Percentiles rank a stretch among this genome's conserved stretches.
Conservation (phyloP, 2,329 filamentous ascomycete genomes). For the Sclerotinia nivalis region DNA sequence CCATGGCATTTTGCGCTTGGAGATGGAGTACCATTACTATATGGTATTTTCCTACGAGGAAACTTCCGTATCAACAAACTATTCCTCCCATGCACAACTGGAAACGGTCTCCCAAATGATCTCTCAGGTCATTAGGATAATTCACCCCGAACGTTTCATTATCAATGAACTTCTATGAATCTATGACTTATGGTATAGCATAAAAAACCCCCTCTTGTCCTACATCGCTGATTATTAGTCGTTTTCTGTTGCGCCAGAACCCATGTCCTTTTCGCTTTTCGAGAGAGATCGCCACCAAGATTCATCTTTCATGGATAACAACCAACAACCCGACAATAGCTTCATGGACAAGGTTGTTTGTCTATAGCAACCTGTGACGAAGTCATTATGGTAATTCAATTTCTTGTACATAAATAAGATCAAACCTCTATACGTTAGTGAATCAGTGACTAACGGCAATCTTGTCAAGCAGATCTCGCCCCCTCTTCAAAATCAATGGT, state of each 20-base stretch:
- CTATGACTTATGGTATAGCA: neutral
- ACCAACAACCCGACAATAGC: slow-evolving; percentile 36
- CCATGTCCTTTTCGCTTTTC: slow-evolving; percentile 45
- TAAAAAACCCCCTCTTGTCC: neutral
- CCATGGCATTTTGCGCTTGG: neutral
- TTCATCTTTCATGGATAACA: slow-evolving; percentile 46
- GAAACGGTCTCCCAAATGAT: neutral
- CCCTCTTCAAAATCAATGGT: neutral
- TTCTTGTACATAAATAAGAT: neutral
- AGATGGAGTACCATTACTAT: neutral
- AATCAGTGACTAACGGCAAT: neutral
- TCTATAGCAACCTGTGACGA: slow-evolving; percentile 36
- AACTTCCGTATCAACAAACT: neutral
- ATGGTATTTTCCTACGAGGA: neutral
- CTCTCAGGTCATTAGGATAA: too few species aligned
- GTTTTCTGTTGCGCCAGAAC: neutral
- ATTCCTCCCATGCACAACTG: neutral
- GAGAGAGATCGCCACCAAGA: slow-evolving; percentile 44
- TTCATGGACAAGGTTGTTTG: slow-evolving; percentile 44
- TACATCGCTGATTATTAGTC: neutral
- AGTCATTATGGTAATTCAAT: neutral
- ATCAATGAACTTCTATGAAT: neutral
- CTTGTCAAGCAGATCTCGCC: neutral
- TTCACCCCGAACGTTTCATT: neutral
- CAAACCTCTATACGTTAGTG: neutral